Evolutionary conservation across 1,139 yeast genomes (phyloP).

Genomic region (Lodderomyces parapsilosis): DNA sequence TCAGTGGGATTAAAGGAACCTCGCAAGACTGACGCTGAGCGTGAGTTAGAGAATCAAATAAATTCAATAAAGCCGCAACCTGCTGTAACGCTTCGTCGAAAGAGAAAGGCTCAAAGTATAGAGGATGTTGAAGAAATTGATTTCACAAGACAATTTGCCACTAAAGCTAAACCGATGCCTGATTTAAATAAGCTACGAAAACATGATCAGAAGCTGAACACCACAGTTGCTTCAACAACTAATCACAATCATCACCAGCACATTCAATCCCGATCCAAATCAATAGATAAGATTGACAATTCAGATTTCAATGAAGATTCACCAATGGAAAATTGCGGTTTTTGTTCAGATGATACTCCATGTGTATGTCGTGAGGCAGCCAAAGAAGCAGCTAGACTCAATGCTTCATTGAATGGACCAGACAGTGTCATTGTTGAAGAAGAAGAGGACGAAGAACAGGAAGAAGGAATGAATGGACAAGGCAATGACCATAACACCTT

Average conservation of each 20-base stretch:
- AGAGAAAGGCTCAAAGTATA: conserved; percentile 19
- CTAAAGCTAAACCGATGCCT: conserved; percentile 37
- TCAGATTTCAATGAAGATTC: conserved; percentile 39
- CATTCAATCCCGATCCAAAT: conserved; percentile 7
- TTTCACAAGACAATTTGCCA: conserved; percentile 48
- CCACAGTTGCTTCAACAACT: neutral
- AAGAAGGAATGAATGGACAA: conserved; percentile 17
- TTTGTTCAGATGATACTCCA: conserved; percentile 88
- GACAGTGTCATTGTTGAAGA: conserved; percentile 6
- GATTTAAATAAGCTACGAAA: conserved; percentile 31
- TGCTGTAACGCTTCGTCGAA: conserved; percentile 58
- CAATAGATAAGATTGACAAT: neutral
- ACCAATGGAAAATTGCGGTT: conserved; percentile 83
- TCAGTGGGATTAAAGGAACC: conserved; percentile 53
- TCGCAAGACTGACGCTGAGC: conserved; percentile 3
- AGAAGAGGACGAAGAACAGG: conserved; percentile 10
- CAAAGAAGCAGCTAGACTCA: conserved; percentile 49
- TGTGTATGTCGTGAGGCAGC: conserved; percentile 90
- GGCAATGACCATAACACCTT: conserved; percentile 27
- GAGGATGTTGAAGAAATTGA: conserved; percentile 43
- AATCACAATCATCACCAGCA: conserved; percentile 6
- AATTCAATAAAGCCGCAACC: conserved; percentile 53
- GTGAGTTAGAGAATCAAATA: conserved; percentile 30
- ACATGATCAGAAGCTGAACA: neutral
- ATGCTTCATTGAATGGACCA: conserved; percentile 24